Conservation (phyloP, 805 yeast genomes). For the Candida maesae region DNA sequence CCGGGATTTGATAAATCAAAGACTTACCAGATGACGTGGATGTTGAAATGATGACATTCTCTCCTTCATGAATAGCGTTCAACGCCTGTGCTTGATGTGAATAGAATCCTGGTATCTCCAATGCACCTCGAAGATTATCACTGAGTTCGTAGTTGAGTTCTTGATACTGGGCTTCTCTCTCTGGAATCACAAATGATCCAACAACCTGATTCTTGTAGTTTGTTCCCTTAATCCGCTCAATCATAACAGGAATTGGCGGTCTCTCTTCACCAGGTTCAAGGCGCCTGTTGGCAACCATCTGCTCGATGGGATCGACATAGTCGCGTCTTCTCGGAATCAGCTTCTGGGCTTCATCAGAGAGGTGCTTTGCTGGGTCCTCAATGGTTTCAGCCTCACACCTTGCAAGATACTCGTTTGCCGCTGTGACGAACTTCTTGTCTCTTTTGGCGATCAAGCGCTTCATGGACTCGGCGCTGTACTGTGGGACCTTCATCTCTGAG, state of each 20-base stretch:
- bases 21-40: slow-evolving; percentile 97
- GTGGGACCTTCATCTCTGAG: slow-evolving; percentile 46
- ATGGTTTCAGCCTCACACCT: slow-evolving; percentile 28
- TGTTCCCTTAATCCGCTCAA: slow-evolving; percentile 46
- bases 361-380: slow-evolving; percentile 37
- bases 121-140: slow-evolving; percentile 47
- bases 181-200: slow-evolving; percentile 43
- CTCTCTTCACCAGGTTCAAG: slow-evolving; percentile 29
- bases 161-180: slow-evolving; percentile 43
- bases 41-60: slow-evolving; percentile 84
- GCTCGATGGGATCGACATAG: slow-evolving; percentile 59
- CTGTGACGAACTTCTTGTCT: slow-evolving; percentile 45
- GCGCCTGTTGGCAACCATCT: slow-evolving; percentile 39
- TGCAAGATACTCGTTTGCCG: slow-evolving; percentile 35
- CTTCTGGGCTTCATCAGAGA: slow-evolving; percentile 34
- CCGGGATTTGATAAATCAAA: slow-evolving; percentile 85
- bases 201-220: slow-evolving; percentile 65
- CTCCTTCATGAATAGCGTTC: slow-evolving; percentile 48
- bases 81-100: slow-evolving; percentile 82
- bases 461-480: slow-evolving; percentile 52
- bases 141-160: slow-evolving; percentile 43
- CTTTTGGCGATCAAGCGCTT: slow-evolving; percentile 57
- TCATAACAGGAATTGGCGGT: slow-evolving; percentile 45
- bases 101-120: slow-evolving; percentile 54
- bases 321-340: slow-evolving; percentile 46